These are phyloP conservation scores for Prillingera fragicola DNA, from an alignment of 1,284 basidiomycete species.

Conservation along the genomic window DNA sequence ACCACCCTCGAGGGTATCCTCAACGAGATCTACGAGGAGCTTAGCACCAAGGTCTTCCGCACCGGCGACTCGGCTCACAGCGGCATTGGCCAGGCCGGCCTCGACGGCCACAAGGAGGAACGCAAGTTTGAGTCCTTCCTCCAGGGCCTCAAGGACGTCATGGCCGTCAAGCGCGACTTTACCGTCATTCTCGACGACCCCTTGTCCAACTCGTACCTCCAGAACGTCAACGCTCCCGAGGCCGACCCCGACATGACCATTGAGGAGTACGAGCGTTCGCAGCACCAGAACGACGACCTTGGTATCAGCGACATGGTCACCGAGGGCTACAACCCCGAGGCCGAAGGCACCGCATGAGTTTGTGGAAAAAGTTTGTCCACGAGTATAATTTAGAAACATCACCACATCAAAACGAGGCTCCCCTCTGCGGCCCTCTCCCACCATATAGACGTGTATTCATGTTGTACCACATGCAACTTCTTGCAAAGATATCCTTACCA, in stretches of 20 bases:
- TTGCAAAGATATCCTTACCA: no score
- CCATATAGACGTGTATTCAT: no score
- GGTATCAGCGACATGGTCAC: conserved; percentile 96
- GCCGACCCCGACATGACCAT: conserved; percentile 85
- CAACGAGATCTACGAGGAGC: conserved; percentile 90
- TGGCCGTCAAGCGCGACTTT: conserved; percentile 68
- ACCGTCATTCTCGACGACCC: conserved; percentile 95
- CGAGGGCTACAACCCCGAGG: conserved; percentile 64
- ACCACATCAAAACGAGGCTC: no score
- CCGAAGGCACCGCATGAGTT: conserved; percentile 22
- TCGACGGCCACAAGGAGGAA: conserved; percentile 50
- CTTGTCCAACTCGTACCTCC: conserved; percentile 89
- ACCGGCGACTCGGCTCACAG: conserved; percentile 43
- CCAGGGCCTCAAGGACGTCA: conserved; percentile 70
- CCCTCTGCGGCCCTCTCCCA: no score
- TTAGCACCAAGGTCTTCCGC: conserved; percentile 82
- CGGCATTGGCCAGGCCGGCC: conserved; percentile 33
- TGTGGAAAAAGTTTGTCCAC: no score
- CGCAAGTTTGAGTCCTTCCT: conserved; percentile 70
- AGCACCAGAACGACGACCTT: conserved; percentile 90
- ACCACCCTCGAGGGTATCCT: conserved; percentile 95
- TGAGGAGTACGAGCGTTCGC: conserved; percentile 75
- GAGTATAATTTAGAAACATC: no score
- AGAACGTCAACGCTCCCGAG: conserved; percentile 89
- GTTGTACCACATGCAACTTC: no score